A percentile compares a stretch with the other conserved stretches of the same genome.
phyloP scores from a whole-genome alignment of 306 rosid species.

The Betula pendula region DNA sequence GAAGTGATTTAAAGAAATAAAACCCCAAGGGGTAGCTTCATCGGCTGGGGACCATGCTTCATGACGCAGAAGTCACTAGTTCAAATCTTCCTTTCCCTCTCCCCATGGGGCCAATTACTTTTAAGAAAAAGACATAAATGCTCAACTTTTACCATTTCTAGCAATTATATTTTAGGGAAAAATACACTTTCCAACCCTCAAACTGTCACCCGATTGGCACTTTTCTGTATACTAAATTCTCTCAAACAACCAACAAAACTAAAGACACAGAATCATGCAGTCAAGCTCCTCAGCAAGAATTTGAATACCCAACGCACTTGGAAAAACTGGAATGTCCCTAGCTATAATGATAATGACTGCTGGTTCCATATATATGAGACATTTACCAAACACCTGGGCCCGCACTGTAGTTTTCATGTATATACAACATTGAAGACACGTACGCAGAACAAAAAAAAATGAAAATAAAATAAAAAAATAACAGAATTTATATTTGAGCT shows the following conservation, averaged over 20 bases:
- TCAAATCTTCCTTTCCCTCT: no score
- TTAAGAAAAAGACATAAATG: not conserved
- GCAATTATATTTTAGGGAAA: not conserved
- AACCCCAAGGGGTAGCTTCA: no score
- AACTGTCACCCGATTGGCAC: no score
- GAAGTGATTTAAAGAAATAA: not conserved
- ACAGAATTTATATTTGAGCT: not conserved
- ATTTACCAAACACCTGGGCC: not conserved
- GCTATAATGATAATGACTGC: not conserved
- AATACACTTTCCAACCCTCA: no score
- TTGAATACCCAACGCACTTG: not conserved
- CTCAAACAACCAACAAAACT: not conserved
- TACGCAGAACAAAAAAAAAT: conserved; percentile 2
- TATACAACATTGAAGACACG: not conserved
- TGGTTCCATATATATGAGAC: not conserved
- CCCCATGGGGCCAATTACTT: no score
- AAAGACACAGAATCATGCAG: not conserved
- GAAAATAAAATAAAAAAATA: not conserved
- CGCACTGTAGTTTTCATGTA: not conserved
- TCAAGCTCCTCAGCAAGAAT: not conserved
- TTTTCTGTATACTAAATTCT: not conserved
- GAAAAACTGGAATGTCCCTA: not conserved
- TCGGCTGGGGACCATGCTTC: no score
- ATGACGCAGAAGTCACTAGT: no score
- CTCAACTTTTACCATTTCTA: not conserved